These are phyloP conservation scores for Fusarium acutatum DNA, from an alignment of 2,329 filamentous ascomycete genomes.

Conservation along the genomic window DNA sequence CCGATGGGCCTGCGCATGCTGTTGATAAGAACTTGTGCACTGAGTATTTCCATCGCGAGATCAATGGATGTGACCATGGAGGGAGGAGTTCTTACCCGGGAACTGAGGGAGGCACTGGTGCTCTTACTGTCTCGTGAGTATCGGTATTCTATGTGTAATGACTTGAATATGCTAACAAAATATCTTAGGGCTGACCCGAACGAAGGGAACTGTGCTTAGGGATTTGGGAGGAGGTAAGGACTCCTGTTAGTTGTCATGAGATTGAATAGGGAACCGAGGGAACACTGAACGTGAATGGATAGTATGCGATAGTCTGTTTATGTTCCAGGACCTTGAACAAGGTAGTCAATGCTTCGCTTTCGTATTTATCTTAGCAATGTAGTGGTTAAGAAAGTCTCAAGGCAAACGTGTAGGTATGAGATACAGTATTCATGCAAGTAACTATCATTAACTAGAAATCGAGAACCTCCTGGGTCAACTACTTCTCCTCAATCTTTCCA, in stretches of 20 bases:
- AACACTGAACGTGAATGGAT: fast-evolving
- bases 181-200: neutral
- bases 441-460: neutral
- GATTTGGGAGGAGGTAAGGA: neutral
- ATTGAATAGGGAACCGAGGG: fast-evolving
- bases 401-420: neutral
- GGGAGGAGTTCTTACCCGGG: neutral
- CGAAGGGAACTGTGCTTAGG: neutral
- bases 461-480: neutral
- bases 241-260: fast-evolving
- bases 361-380: neutral
- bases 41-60: neutral
- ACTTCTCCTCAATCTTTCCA: constrained; percentile 34
- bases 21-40: neutral
- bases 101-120: neutral
- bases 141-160: fast-evolving
- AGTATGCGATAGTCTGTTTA: neutral
- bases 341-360: fast-evolving
- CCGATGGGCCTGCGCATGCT: neutral
- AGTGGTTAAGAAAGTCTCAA: too few species aligned
- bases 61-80: neutral
- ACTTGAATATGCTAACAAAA: fast-evolving
- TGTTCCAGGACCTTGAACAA: fast-evolving
- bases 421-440: too few species aligned
- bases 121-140: neutral